Conservation (phyloP, 108 stramenopile genomes). For the Bacterosira constricta region DNA sequence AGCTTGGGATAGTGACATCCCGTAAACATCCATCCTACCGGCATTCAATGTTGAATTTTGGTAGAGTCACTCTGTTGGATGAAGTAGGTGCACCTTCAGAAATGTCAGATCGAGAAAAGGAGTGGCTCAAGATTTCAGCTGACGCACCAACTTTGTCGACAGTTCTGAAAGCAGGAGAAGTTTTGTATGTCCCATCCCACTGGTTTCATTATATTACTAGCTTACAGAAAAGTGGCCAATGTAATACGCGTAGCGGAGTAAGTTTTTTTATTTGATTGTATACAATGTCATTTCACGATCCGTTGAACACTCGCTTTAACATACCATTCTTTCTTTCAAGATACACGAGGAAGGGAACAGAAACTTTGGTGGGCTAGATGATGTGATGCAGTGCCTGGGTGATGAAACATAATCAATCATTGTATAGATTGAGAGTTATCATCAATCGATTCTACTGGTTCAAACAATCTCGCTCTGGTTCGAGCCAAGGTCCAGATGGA, state of each 20-base stretch:
- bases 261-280: conserved; percentile 5
- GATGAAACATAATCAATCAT: conserved; percentile 18
- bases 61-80: conserved; percentile 55
- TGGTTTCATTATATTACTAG: conserved; percentile 95
- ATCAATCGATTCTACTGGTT: too few species aligned
- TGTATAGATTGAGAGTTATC: too few species aligned
- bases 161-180: conserved; percentile 89
- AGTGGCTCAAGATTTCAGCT: conserved; percentile 59
- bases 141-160: conserved; percentile 70
- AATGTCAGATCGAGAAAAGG: conserved; percentile 64
- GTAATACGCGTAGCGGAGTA: conserved; percentile 76
- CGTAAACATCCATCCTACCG: conserved; percentile 64
- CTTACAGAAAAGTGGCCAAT: conserved; percentile 90
- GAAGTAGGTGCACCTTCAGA: conserved; percentile 16
- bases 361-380: conserved; percentile 60
- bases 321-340: conserved; percentile 15
- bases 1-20: conserved; percentile 79
- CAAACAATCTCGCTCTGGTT: too few species aligned
- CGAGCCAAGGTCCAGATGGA: too few species aligned
- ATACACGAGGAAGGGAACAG: conserved; percentile 62
- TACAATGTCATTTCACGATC: not conserved
- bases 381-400: conserved; percentile 43
- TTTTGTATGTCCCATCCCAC: conserved; percentile 89
- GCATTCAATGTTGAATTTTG: conserved; percentile 87
- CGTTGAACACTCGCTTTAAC: not conserved